Conservation (phyloP, 148 eudicot genomes). For the Vaccinium macrocarpon region DNA sequence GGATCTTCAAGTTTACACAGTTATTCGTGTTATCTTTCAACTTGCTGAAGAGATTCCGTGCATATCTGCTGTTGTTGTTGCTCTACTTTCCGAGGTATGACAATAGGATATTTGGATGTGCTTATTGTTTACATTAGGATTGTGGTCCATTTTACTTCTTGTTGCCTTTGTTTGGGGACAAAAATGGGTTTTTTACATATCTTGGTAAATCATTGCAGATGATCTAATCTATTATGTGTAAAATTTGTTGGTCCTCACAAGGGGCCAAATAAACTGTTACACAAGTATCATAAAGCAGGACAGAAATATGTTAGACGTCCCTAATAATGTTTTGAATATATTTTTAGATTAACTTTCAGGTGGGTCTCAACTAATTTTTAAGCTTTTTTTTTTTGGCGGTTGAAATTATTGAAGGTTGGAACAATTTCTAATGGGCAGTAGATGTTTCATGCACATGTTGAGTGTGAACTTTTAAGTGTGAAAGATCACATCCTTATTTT, state of each 20-base stretch:
- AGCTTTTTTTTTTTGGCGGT: neutral
- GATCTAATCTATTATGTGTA: neutral
- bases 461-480: neutral
- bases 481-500: neutral
- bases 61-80: slow-evolving; percentile 96
- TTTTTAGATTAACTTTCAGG: neutral
- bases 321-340: neutral
- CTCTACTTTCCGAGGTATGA: slow-evolving; percentile 86
- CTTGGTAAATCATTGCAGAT: neutral
- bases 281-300: neutral
- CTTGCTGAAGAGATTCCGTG: slow-evolving; percentile 94
- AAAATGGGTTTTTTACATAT: neutral
- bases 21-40: slow-evolving; percentile 93
- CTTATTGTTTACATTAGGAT: neutral
- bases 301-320: neutral
- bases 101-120: neutral
- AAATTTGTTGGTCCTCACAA: neutral
- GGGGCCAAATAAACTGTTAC: neutral
- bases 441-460: neutral
- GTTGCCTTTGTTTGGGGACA: neutral
- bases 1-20: slow-evolving; percentile 94
- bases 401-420: neutral
- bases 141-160: neutral
- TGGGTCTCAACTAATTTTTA: neutral
- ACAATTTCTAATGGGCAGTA: neutral